Evolutionary conservation across 257 asterid genomes (phyloP), one percentile per base, ranked within the genome.

Genomic region (Nicotiana attenuata): DNA sequence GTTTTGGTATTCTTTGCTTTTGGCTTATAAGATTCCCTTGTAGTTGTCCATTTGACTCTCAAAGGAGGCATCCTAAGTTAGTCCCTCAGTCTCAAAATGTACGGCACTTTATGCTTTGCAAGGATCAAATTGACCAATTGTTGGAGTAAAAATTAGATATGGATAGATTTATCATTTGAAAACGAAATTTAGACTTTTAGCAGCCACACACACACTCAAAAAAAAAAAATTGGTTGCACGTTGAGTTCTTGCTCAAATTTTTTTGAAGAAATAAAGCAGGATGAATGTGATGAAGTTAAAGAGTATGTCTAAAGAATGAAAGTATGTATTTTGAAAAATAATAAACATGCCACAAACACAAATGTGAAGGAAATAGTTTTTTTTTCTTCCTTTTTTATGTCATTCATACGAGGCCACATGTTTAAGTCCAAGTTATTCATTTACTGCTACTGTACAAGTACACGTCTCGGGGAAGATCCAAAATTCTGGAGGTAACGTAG

Each of bases 401-500:
- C 29, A 69, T 69, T 38, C 77, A 38, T 14, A 69, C 31, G 5
- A 71, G 6, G 78, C 7, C 47, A 45, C 7, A 71, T 2, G 20
- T 71, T 19, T 45, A 55, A 22, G n/a, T 69, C 19, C 41, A 53
- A 20, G 60, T 45, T 71, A 22, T 45, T 45, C 78, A 45, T 45
- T 24, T 47, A 45, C 15, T 47, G 78, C 57, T 22, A 22, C 13
- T 71, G 78, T 45, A 15, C 4, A 47, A 22, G 22, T 47, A 73
- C 17, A 17, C 0, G 50, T 73, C 61, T 73, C 14, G 79, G 15
- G 61, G 38, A 1, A 47, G 22, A 7, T 47, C 7, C 41, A 14
- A 8, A 22, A 14, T 47, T 66, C 81, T 82, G 83, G 84, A 57
- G 35, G n/a, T 71, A 80, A 55, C 86, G 22, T 31, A 14, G 57